Evolutionary conservation across 1,139 yeast species (phyloP), one percentile per base, ranked within the genome.

Genomic region (Hyphopichia buzzinii): DNA sequence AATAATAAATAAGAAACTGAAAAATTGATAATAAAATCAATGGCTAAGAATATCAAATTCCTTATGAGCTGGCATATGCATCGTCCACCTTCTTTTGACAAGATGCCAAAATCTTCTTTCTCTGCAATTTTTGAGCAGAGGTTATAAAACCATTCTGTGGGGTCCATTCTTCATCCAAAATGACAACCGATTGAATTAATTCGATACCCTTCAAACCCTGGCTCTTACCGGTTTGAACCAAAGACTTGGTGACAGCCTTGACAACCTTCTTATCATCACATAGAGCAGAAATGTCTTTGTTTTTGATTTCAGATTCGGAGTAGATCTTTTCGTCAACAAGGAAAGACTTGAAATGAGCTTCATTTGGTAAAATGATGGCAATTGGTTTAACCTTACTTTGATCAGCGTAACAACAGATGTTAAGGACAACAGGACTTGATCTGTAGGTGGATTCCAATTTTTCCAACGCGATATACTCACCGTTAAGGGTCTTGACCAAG

Each of bases 381-480:
- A 94, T 71, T 39, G 99, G 98, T 72, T 89, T 90, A 44, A 84
- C 94, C 58, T 82, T 79, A 46, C 70, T 67, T 54, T 79, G 81
- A 63, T 92, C 97, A 35, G 98, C 98, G 58, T 89, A 90, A 47
- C 88, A 90, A 68, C 97, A 90, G 46, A 92, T 72, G 67, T 92
- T 92, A 41, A 70, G 65, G 26, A 92, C 92, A 47, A 74, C 72
- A 30, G 79, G 67, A 62, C 86, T 86, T 19, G 97, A 84, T 64
- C 98, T 81, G 73, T 94, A 94, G 33, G 74, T 65, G 22, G 88
- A 72, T 64, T 90, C 97, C 49, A 92, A 71, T 64, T 88, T 90
- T 67, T 94, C 99, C 52, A 94, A 74, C 12, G 98, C 98, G 64
- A 94, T 87, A 64, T 94, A 94, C 68, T 94, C 98, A 64, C 99